These are phyloP conservation scores for Zea mays DNA, from an alignment of 176 grass and related monocot genomes.

Conservation along the genomic window DNA sequence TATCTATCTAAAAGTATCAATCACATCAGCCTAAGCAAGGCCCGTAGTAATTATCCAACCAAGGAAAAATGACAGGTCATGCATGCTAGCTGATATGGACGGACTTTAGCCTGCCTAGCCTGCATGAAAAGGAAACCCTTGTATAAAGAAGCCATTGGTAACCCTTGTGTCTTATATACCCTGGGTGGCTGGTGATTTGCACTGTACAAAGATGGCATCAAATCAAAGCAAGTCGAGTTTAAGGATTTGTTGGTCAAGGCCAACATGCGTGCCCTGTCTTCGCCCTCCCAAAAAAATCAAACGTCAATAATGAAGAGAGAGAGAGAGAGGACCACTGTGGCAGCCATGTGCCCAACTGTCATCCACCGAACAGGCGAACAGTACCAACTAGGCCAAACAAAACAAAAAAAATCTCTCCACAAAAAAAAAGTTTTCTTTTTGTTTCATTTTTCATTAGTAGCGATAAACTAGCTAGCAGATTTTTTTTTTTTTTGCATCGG, in stretches of 20 bases:
- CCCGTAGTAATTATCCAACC: no score
- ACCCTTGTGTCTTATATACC: no score
- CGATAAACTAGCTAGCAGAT: not conserved
- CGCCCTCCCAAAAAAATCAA: not conserved
- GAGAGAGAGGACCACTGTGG: slow-evolving; percentile 22
- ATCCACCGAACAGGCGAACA: slow-evolving; percentile 11
- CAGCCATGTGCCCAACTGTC: slow-evolving; percentile 49
- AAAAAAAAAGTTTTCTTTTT: not conserved
- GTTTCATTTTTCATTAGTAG: not conserved
- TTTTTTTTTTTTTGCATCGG: not conserved
- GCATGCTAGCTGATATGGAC: no score
- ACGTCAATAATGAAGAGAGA: slow-evolving; percentile 7
- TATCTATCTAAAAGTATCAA: no score
- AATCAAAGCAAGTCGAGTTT: not conserved
- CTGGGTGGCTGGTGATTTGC: not conserved
- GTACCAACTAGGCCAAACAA: not conserved
- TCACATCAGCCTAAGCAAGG: no score
- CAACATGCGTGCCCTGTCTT: slow-evolving; percentile 20
- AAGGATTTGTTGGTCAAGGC: slow-evolving; percentile 29
- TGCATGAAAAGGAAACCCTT: no score
- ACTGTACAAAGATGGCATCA: not conserved
- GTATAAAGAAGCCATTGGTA: no score
- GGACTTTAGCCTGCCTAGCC: no score
- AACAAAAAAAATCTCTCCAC: not conserved
- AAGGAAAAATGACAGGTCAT: no score